These are phyloP conservation scores for Glonium stellatum DNA, from an alignment of 495 filamentous ascomycete species.

Conservation along the genomic window DNA sequence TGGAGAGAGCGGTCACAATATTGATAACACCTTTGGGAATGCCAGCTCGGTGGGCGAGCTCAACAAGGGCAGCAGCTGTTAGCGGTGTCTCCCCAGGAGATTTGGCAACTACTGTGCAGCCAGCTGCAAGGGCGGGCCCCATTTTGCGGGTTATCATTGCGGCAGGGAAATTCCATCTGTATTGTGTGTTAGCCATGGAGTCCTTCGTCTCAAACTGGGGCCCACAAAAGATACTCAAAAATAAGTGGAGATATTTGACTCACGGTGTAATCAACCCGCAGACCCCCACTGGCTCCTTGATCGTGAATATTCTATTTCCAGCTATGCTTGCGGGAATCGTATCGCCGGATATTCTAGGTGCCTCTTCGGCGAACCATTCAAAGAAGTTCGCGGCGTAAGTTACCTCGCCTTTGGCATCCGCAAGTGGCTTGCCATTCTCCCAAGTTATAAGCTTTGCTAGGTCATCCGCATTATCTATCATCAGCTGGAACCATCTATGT, in stretches of 20 bases:
- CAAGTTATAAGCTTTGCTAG: constrained; percentile 82
- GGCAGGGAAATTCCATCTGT: constrained; percentile 43
- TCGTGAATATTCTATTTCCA: constrained; percentile 40
- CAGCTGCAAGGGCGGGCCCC: constrained; percentile 47
- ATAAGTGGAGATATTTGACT: background rate
- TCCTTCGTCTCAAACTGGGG: background rate
- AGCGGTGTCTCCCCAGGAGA: constrained; percentile 62
- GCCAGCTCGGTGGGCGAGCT: constrained; percentile 53
- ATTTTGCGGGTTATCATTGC: constrained; percentile 42
- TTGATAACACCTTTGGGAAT: constrained; percentile 55
- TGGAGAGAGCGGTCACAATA: constrained; percentile 53
- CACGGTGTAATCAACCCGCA: constrained; percentile 85
- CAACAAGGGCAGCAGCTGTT: constrained; percentile 48
- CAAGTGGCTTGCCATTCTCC: constrained; percentile 69
- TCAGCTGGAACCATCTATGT: constrained; percentile 82
- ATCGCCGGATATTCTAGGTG: constrained; percentile 61
- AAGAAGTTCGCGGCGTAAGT: constrained; percentile 67
- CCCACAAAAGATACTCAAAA: background rate
- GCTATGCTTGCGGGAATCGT: constrained; percentile 53
- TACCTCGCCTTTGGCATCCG: constrained; percentile 66
- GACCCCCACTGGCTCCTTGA: constrained; percentile 75
- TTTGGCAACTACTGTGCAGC: constrained; percentile 59
- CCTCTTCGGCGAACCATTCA: constrained; percentile 75
- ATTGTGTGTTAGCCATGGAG: background rate
- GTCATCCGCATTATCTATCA: constrained; percentile 82